A percentile compares a stretch with the other conserved stretches of the same genome.
phyloP scores from a whole-genome alignment of 2,329 filamentous ascomycete genomes.

The Fusarium irregulare region DNA sequence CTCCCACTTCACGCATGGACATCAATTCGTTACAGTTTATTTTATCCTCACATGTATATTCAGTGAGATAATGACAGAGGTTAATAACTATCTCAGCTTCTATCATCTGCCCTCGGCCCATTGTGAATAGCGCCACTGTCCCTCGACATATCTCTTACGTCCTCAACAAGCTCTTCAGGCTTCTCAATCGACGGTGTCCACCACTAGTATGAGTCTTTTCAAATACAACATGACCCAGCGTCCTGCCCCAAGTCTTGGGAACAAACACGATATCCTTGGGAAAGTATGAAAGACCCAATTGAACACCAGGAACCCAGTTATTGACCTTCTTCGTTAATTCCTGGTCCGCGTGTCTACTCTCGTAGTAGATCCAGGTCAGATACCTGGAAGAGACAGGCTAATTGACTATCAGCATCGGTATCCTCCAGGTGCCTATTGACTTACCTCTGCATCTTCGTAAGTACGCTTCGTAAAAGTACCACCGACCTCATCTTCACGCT shows the following conservation, averaged over 20 bases:
- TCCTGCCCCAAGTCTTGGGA: constrained; percentile 67
- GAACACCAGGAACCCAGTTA: background rate
- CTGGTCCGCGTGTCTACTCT: background rate
- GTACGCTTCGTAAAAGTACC: background rate
- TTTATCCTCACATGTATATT: too few species aligned
- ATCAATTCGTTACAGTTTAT: too few species aligned
- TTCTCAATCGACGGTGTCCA: constrained; percentile 69
- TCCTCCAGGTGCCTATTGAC: fast-evolving
- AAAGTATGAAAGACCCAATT: constrained; percentile 60
- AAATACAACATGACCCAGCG: constrained; percentile 50
- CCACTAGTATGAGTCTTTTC: constrained; percentile 49
- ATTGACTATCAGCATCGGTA: fast-evolving
- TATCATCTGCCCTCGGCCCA: background rate
- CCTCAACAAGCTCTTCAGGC: constrained; percentile 60
- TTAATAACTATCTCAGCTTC: background rate
- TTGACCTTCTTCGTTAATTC: background rate
- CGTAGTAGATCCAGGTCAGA: constrained; percentile 71
- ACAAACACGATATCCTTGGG: constrained; percentile 67
- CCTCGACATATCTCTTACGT: background rate
- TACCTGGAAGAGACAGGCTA: background rate
- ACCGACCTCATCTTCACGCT: background rate
- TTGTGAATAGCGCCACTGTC: background rate
- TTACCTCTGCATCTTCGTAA: background rate
- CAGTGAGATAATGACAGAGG: too few species aligned
- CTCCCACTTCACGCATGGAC: too few species aligned